Evolutionary conservation across 345 rosid genomes (phyloP), one percentile per base, ranked within the genome.

Genomic region (Pistacia atlantica): DNA sequence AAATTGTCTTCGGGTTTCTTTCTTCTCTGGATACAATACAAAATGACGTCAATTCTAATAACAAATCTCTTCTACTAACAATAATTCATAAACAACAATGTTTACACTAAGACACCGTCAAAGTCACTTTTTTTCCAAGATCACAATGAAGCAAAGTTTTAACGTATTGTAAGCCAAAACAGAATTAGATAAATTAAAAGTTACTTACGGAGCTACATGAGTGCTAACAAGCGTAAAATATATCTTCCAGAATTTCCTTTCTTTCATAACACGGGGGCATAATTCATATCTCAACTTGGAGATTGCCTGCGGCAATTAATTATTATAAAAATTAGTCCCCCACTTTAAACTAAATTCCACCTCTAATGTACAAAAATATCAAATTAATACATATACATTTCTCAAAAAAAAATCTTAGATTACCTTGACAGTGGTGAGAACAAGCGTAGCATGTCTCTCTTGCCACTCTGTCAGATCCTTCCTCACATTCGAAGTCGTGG

Each of bases 391-490:
- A 25, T 22, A 13, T 4, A 16, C 20, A 20, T 37, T 55, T 38
- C 64, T 57, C 22, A 45, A 56, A 75, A 75, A 52, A 35, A 13
- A 25, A 25, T 25, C 11, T n/a, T 22, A 35, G 31, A 62, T 35
- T 56, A 48, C 99, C 98, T 95, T 93, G 51, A 95, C 97, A 33
- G 93, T 89, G 46, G 88, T 82, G 67, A 95, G 97, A 81, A 95
- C 98, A 58, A 95, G 93, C 57, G 94, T 90, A 57, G 99, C 99
- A 78, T 95, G 99, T 74, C 87, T 89, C 89, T 94, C 98, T 74
- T 95, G 99, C 99, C 99, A 95, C 75, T 91, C 94, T 3, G 87
- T 87, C 6, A 95, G 93, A 91, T 95, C 99, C 83, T 84, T 90
- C 82, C 98, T 83, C 14, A 95, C 94, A 83, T 93, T 95, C 10